These are phyloP conservation scores for Cornus suecica DNA, from an alignment of 148 eudicot species.

Conservation along the genomic window DNA sequence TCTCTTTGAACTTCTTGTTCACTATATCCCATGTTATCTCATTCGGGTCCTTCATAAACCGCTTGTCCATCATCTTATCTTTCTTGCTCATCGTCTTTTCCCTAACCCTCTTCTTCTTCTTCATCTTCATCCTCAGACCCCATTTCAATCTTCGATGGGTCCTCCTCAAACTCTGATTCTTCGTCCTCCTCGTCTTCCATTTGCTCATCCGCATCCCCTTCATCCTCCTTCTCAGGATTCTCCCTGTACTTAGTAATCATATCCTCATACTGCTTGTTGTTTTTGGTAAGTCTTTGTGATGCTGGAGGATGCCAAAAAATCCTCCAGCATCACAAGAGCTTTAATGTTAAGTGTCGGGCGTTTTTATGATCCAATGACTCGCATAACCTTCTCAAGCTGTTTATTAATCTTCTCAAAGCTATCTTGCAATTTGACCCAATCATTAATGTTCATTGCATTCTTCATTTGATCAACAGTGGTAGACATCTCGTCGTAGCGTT, in stretches of 20 bases:
- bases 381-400: conserved; percentile 86
- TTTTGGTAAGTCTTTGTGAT: conserved; percentile 85
- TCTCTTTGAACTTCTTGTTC: conserved; percentile 82
- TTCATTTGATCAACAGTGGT: conserved; percentile 85
- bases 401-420: conserved; percentile 82
- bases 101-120: conserved; percentile 37
- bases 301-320: too few species aligned
- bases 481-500: conserved; percentile 76
- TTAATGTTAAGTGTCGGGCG: conserved; percentile 64
- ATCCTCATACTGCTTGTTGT: conserved; percentile 78
- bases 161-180: conserved; percentile 37
- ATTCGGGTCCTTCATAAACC: conserved; percentile 46
- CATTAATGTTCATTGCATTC: conserved; percentile 88
- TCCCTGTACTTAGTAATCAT: conserved; percentile 64
- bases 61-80: conserved; percentile 68
- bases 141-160: conserved; percentile 22
- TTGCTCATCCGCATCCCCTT: conserved; percentile 25
- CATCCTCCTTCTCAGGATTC: conserved; percentile 67
- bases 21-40: conserved; percentile 64
- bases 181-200: conserved; percentile 29
- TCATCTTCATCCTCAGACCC: conserved; percentile 43
- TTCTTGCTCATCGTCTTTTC: conserved; percentile 54
- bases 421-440: conserved; percentile 87
- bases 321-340: conserved; percentile 86
- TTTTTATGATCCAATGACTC: conserved; percentile 57